Base-by-base conservation (phyloP, 805 yeast genomes). In the Jamesozyma lodderae region DNA sequence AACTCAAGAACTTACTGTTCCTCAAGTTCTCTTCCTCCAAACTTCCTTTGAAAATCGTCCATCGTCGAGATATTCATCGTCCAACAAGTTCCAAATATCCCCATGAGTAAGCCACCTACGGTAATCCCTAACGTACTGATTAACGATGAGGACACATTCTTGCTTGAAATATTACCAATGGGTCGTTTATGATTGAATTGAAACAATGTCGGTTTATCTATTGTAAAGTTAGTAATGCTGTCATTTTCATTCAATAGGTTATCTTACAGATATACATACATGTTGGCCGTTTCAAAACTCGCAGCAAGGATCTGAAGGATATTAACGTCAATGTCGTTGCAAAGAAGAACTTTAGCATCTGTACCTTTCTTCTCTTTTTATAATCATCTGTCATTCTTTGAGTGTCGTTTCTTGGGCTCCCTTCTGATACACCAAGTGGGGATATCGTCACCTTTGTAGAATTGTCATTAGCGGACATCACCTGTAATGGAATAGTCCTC, bases 101-200 rank as follows among this genome's bases (percentile, higher is more conserved):
- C 62, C 86, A 84, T 83, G 2, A 82, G 70, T 48, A 81, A 70
- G 0, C 84, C 75, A 1, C 86, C 72, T 0, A 77, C 69, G 2
- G 95, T 83, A 17, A 88, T 63, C 34, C 81, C 60, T 0, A 94
- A 73, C 1, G 95, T 94, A 25, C 82, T 75, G 2, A 85, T 84
- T 11, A 37, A 16, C n/a, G 40, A 31, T 0, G 95, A 95, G 13
- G 31, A 10, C 6, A 16, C 15, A 9, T 6, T n/a, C 3, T 4
- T 38, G 2, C 17, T 20, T 26, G 22, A 18, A 9, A 13, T 25
- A 6, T 18, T 81, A n/a, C 11, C 17, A 3, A 77, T 69, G 6
- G 41, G 40, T 11, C 17, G 10, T 22, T 36, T 72, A 50, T 87
- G 90, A 59, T 87, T 87, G n/a, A 88, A 85, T 50, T 85, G 87